Base-by-base conservation (phyloP, 768 basidiomycete species). In the Podaxis pistillaris region DNA sequence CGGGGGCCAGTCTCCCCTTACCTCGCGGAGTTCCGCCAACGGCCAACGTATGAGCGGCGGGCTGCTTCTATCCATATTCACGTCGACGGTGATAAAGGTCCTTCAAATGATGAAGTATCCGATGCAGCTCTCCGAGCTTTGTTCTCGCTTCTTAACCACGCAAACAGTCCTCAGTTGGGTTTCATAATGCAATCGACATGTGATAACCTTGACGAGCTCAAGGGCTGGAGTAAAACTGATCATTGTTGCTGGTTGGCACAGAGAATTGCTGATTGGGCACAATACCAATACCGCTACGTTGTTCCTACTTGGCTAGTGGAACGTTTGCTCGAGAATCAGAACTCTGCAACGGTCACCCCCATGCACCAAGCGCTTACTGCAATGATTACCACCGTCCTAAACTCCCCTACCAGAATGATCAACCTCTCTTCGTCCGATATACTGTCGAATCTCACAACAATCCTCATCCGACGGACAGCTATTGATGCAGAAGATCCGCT, bases 391-490 rank as follows among this genome's bases (percentile, higher is more conserved):
- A 81, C 88, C 4, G 86, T 98, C 22, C 91, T 95, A 77, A 91
- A 83, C 44, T 91, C 90, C 17, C 85, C 88, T 2, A 90, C 84
- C 4, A 90, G 94, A 17, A 78, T 98, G 53, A 85, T 96, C 71
- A 96, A 96, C 70, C 76, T 98, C 37, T 94, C 94, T 1, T 95
- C 95, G 0, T 92, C 93, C 0, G 95, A 96, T 69, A 86, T 95
- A 54, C 81, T 94, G 62, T 88, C 90, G 11, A 93, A 86, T 67
- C 82, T 98, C 28, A 79, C 91, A 58, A 83, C 84, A 0, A 73
- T 96, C 46, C 79, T 96, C 62, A 76, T 94, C 41, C 90, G 91
- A 46, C 81, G 91, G 50, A 80, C 87, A 28, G 78, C 84, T 1
- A 76, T 87, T 36, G 81, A 88, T 62, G 76, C 83, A 1, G 75